Conservation (phyloP, 495 filamentous ascomycete species). For the Talaromyces stipitatus region DNA sequence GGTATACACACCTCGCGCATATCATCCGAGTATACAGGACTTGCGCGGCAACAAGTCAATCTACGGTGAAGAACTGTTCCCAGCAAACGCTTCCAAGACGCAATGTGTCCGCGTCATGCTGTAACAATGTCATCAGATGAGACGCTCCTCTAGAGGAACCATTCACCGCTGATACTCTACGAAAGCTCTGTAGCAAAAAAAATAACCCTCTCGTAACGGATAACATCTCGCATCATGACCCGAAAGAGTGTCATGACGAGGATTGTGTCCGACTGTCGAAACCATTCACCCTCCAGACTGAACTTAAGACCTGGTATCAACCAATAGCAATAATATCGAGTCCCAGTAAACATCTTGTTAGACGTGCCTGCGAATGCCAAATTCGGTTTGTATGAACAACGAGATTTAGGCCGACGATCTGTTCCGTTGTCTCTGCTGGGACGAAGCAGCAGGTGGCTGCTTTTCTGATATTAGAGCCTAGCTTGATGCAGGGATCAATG, state of each 20-base stretch:
- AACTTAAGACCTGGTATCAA: not conserved
- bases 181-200: not conserved
- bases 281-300: not conserved
- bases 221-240: not conserved
- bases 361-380: not conserved
- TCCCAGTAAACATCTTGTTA: not conserved
- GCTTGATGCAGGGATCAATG: not conserved
- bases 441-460: not conserved
- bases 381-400: not conserved
- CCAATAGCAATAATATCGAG: not conserved
- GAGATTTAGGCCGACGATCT: not conserved
- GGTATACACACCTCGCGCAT: conserved; percentile 6
- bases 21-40: not conserved
- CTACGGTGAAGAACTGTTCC: not conserved
- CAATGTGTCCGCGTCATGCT: not conserved
- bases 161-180: not conserved
- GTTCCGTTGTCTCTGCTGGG: not conserved
- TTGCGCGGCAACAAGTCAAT: not conserved
- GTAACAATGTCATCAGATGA: not conserved
- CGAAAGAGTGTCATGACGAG: not conserved
- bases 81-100: not conserved
- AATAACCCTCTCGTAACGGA: not conserved
- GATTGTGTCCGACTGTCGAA: not conserved
- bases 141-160: not conserved
- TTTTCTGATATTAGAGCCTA: not conserved